These are phyloP conservation scores for Pleurozium schreberi DNA, from an alignment of 225 moss, liverwort and hornwort genomes.

Conservation along the genomic window DNA sequence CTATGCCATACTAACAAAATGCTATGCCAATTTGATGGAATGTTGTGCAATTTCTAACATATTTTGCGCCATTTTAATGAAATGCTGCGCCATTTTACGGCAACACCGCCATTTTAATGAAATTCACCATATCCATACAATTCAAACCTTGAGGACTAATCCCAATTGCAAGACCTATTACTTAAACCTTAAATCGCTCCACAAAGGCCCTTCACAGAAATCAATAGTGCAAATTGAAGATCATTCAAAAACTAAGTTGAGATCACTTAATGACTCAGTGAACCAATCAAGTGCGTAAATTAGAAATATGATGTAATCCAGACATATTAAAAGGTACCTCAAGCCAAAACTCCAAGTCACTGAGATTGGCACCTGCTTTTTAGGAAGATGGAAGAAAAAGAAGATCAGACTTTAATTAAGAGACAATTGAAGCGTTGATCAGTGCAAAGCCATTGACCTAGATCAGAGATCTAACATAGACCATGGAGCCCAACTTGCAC, in stretches of 20 bases:
- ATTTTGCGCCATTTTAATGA: no score
- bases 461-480: no score
- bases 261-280: neutral
- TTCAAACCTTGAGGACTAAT: neutral
- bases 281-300: neutral
- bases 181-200: neutral
- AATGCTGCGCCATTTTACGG: no score
- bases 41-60: no score
- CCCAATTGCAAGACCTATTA: neutral
- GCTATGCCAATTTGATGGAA: no score
- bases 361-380: neutral
- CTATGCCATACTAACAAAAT: no score
- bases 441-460: no score
- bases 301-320: neutral
- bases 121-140: no score
- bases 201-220: neutral
- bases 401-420: neutral
- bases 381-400: neutral
- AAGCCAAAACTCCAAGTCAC: neutral
- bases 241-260: neutral
- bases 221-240: neutral
- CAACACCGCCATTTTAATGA: no score
- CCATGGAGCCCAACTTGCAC: no score
- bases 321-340: neutral
- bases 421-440: no score